Base-by-base conservation (phyloP, 495 filamentous ascomycete species). In the Xylaria telfairii region DNA sequence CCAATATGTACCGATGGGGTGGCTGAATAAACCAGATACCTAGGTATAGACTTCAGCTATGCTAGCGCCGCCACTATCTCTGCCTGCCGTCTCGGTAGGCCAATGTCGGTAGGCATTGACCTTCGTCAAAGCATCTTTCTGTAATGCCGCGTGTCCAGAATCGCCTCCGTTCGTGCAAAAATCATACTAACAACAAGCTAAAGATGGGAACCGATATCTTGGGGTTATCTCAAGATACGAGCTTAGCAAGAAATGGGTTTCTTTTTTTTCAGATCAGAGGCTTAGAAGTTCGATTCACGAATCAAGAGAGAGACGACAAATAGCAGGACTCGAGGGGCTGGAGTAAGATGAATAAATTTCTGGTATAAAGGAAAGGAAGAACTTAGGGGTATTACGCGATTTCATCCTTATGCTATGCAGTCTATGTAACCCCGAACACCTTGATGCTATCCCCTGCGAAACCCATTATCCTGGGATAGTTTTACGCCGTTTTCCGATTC, bases 381-480 rank as follows among this genome's bases (percentile, higher is more conserved):
- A n/a, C n/a, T n/a, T n/a, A n/a, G n/a, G n/a, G 61, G 61, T 64
- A 64, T 64, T 64, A 64, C 47, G 34, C 59, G 37, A 17, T 28
- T 32, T n/a, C 37, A 49, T 62, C 19, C 21, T 26, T 42, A 46
- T 26, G 37, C 61, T 32, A 42, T 63, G 60, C 41, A 21, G 37
- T 62, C 41, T 28, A 64, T 64, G 13, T 28, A 19, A 42, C 30
- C 53, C 56, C 8, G 9, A 59, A 59, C 56, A 59, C 56, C 56
- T 3, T 30, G 51, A 54, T 54, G 51, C 51, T 28, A 17, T 28
- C 26, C 47, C 47, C 46, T 19, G 1, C n/a, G 3, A 19, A 24
- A 24, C 21, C 30, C 51, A 54, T 30, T 54, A 47, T 30, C 12
- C 26, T 2, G 13, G 51, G 21, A 54, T 13, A 30, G 13, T 46